Percentiles rank a stretch among this genome's conserved stretches.
Conservation (phyloP, 257 asterid genomes). For the Leonotis leonurus region DNA sequence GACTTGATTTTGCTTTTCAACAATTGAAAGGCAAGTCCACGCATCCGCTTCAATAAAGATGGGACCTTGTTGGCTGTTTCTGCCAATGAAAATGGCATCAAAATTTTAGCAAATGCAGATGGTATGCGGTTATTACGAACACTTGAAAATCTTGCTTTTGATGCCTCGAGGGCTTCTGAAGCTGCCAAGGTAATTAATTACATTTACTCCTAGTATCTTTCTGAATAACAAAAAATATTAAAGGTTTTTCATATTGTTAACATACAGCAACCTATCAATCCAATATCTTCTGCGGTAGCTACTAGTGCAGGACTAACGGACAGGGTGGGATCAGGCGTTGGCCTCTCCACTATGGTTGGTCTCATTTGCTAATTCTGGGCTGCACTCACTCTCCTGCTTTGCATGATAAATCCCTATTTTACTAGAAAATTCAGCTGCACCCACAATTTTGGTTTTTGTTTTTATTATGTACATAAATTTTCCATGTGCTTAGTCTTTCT, state of each 20-base stretch:
- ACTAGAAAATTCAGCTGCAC: too few relatives aligned
- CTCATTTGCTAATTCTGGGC: neutral
- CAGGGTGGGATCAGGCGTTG: constrained; percentile 60
- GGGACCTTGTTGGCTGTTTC: constrained; percentile 83
- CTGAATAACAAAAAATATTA: neutral
- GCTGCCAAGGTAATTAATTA: constrained; percentile 52
- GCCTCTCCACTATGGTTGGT: constrained; percentile 75
- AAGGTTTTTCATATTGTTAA: constrained; percentile 8
- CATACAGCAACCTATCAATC: constrained; percentile 58
- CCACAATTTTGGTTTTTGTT: neutral
- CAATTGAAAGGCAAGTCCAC: constrained; percentile 74
- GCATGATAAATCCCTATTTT: constrained; percentile 4
- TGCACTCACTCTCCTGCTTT: neutral
- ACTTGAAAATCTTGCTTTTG: constrained; percentile 61
- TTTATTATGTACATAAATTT: neutral
- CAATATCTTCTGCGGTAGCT: constrained; percentile 43
- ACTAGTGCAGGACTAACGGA: constrained; percentile 61
- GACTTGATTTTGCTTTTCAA: constrained; percentile 12
- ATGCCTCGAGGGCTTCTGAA: constrained; percentile 72
- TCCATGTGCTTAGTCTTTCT: too few relatives aligned
- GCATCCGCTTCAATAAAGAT: constrained; percentile 88
- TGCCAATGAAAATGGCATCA: constrained; percentile 76
- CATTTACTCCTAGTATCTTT: constrained; percentile 7
- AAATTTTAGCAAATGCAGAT: constrained; percentile 67
- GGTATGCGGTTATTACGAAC: constrained; percentile 71